Evolutionary conservation across 495 filamentous ascomycete species (phyloP), one percentile per base, ranked within the genome.

Genomic region (Neurospora intermedia): DNA sequence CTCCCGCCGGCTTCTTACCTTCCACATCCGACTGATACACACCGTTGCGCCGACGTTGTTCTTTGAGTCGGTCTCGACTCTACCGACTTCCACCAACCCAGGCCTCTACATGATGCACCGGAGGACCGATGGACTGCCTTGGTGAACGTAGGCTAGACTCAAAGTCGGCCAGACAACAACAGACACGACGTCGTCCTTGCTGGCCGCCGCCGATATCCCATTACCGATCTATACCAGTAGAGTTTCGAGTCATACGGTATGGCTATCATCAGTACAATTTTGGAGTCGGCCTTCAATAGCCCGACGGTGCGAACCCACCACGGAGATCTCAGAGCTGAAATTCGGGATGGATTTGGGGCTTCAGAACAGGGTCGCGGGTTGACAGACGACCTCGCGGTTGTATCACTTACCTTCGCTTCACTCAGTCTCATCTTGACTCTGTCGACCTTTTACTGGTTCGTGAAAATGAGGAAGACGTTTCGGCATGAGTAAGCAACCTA

Each of bases 381-480:
- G 54, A 66, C 18, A 66, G 35, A 69, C n/a, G 38, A 76, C 45
- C 62, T 82, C 27, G 72, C 72, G 1, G 75, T 78, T n/a, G 43
- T 81, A 8, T 76, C 77, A n/a, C 76, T 80, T 43, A 59, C 76
- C 10, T 75, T 86, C 31, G 78, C 85, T 27, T 78, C 83, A 1
- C 74, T 91, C 79, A 90, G 88, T 74, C 78, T 91, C 35, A 20
- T 86, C 10, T 80, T 85, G 16, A 83, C 84, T 0, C 72, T 89
- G 7, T 76, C 84, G 54, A 81, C 88, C 23, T 82, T 90, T 70
- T 93, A 91, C 80, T 93, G 90, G 90, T 92, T 94, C 80, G 81
- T 87, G 54, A 87, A 87, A 76, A 94, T 94, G 91, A 85, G 88
- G 75, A 86, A 89, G 77, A 88, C 83, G 66, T 94, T 93, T 79